These are phyloP conservation scores for Turnera subulata DNA, from an alignment of 345 rosid species.

Conservation along the genomic window DNA sequence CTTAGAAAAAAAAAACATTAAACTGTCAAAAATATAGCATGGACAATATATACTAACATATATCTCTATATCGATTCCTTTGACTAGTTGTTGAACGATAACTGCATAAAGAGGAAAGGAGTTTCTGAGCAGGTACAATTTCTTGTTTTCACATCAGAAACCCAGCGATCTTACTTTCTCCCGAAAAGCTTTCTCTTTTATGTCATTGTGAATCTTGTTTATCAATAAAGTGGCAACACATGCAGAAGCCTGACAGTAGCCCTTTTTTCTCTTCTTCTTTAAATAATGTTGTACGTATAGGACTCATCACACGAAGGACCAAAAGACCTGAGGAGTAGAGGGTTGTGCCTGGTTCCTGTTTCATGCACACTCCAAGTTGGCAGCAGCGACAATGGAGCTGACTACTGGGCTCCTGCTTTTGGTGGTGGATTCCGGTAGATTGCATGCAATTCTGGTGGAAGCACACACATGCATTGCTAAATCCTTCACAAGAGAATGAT, in stretches of 20 bases:
- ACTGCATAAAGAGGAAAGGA: conserved; percentile 59
- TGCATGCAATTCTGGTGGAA: background rate
- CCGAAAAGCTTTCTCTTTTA: background rate
- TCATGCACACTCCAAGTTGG: conserved; percentile 27
- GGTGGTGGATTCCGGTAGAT: conserved; percentile 21
- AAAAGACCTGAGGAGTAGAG: conserved; percentile 25
- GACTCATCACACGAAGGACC: conserved; percentile 8
- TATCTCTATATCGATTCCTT: conserved; percentile 1
- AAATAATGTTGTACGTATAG: conserved; percentile 7
- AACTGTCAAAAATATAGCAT: background rate
- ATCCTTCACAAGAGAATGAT: conserved; percentile 25
- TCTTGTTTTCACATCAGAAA: background rate
- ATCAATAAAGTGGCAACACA: background rate
- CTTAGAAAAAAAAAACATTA: no score
- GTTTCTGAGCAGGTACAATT: conserved; percentile 34
- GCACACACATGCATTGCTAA: background rate
- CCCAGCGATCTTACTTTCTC: background rate
- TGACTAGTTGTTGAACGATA: conserved; percentile 57
- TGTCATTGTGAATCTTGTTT: background rate
- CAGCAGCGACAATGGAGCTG: conserved; percentile 27
- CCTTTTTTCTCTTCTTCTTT: background rate
- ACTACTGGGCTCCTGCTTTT: conserved; percentile 26
- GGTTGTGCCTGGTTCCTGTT: conserved; percentile 26
- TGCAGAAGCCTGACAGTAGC: background rate
- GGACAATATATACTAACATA: no score